phyloP scores from a whole-genome alignment of 2,329 filamentous ascomycete species.

The Colletotrichum coccodes region DNA sequence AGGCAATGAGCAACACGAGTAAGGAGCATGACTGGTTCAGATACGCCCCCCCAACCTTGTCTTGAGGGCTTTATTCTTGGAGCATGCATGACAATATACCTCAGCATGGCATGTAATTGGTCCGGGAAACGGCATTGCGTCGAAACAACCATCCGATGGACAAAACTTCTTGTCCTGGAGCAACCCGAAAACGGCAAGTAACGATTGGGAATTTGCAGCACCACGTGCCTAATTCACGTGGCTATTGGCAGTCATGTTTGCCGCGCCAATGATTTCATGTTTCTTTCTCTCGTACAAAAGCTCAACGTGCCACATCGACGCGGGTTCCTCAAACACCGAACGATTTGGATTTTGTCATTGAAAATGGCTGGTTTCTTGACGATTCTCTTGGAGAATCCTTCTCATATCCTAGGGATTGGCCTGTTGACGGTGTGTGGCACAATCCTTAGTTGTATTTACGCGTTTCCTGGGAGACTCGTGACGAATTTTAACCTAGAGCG shows the following conservation, averaged over 20 bases:
- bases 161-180: not conserved
- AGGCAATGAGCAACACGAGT: not conserved
- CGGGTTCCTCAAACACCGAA: not conserved
- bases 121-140: not conserved
- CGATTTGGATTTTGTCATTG: not conserved
- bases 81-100: not conserved
- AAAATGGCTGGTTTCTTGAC: not conserved
- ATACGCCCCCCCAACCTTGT: not conserved
- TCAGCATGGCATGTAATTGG: not conserved
- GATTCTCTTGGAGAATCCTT: not conserved
- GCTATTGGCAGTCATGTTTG: not conserved
- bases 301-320: not conserved
- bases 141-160: not conserved
- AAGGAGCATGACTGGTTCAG: not conserved
- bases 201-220: not conserved
- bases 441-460: not conserved
- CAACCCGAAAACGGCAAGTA: not conserved
- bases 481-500: rapidly evolving
- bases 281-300: not conserved
- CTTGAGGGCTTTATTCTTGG: not conserved
- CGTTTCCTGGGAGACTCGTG: no score
- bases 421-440: not conserved
- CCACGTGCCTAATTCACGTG: not conserved
- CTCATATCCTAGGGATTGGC: not conserved
- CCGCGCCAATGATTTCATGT: not conserved